Base-by-base conservation (phyloP, 495 filamentous ascomycete genomes). In the Penicillium simplicissimum region DNA sequence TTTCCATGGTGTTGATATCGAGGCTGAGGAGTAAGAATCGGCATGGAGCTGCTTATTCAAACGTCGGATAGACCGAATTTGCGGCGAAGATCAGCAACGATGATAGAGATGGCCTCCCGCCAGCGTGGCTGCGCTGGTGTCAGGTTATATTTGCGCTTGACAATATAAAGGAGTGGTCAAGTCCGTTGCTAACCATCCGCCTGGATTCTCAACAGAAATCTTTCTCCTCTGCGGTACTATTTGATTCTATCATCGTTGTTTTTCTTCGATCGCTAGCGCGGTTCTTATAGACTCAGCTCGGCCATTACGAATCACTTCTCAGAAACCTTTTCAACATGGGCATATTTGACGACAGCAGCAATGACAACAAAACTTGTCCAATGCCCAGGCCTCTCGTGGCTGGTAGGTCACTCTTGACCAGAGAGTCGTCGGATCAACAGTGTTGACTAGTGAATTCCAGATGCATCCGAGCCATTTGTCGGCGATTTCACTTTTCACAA, bases 401-500 rank as follows among this genome's bases (percentile, higher is more conserved):
- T 53, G 51, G 51, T 53, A 34, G 14, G 51, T 53, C 4, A 10
- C 6, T 19, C 51, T 19, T 19, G 7, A 23, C 1, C 28, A 31
- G 6, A 31, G 23, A 25, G 23, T 31, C 28, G 4, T 31, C 23
- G 23, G 23, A 25, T 25, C 1, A 25, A 3, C 23, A 25, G 23
- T 25, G n/a, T 23, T 23, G 28, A 48, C 6, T 9, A 28, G 28
- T 3, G 15, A 13, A 34, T 10, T 21, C 17, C 21, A 67, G 65
- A 60, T 37, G 51, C 61, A 38, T 34, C 61, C 5, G 19, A 67
- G 19, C 43, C 55, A 5, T 54, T 67, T 31, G 17, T 67, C 4
- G 69, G 66, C 15, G 59, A 57, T 48, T 58, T 60, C 19, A 64
- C 61, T 28, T 72, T 72, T 54, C 62, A 69, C 33, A 56, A 64